Base-by-base conservation (phyloP, 768 basidiomycete species). In the Rubroboletus pulcherrimus region DNA sequence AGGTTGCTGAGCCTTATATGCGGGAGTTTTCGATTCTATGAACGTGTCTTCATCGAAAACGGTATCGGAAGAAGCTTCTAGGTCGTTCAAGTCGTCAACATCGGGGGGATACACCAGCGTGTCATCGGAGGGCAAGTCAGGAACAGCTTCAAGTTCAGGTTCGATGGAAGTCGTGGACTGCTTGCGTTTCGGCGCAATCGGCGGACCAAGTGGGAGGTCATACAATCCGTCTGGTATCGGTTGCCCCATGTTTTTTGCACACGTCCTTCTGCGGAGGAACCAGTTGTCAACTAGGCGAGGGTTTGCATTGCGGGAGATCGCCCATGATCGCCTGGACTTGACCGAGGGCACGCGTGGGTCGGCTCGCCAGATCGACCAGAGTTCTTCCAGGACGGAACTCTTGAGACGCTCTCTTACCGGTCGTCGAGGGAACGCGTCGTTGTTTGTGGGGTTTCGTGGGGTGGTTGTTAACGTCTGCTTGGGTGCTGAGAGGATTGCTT, bases 261-360 rank as follows among this genome's bases (percentile, higher is more conserved):
- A 26, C 6, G 55, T 48, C 39, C 6, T 68, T 50, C 69, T 66
- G 51, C 64, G 54, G n/a, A 49, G 29, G 58, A 70, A 70, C 69
- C 69, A 70, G n/a, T 9, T n/a, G 17, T 56, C 56, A 11, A 70
- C 63, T 8, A 65, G 54, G 14, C 51, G 58, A 29, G 63, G 58
- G 33, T 31, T 58, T 39, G 61, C 61, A 30, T 56, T 41, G 48
- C 60, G 69, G 8, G 63, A 65, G 41, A 55, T 54, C 0, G 69
- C 69, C 69, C 69, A 70, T 26, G 53, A 56, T 35, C 55, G 63
- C 42, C 69, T 53, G n/a, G 71, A 70, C 29, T 49, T 54, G 34
- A 69, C 9, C 3, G 71, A 63, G 31, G 69, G 69, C 4, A 70
- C 58, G 39, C 71, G 69, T 9, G 61, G 67, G 49, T 73, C 47